These are phyloP conservation scores for Elsinoe perseae DNA, from an alignment of 2,329 filamentous ascomycete species.

Conservation along the genomic window DNA sequence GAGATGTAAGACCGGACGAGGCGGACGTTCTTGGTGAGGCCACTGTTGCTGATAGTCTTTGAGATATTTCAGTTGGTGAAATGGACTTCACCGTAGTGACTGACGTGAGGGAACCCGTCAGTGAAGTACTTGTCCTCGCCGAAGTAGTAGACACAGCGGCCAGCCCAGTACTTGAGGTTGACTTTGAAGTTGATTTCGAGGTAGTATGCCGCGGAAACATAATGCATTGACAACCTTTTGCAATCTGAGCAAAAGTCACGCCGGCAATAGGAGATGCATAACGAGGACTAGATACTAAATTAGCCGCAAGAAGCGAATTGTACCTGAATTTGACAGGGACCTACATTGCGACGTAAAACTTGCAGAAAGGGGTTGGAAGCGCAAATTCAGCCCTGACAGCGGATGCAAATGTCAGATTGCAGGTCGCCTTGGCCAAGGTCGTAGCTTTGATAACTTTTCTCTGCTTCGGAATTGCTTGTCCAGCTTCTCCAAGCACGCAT, in stretches of 20 bases:
- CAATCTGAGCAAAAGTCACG: not conserved
- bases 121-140: not conserved
- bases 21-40: not conserved
- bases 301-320: not conserved
- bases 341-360: not conserved
- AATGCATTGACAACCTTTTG: slow-evolving; percentile 1
- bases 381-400: not conserved
- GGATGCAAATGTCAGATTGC: slow-evolving; percentile 1
- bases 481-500: not conserved
- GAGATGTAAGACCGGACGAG: not conserved
- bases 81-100: too few relatives aligned
- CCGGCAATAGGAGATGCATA: slow-evolving; percentile 1
- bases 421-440: not conserved
- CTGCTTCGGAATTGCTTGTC: slow-evolving; percentile 3
- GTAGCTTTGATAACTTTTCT: not conserved
- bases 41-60: too few relatives aligned
- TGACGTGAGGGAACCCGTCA: not conserved
- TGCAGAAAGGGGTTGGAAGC: not conserved
- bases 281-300: not conserved
- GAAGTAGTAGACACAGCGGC: not conserved
- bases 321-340: not conserved
- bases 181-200: not conserved
- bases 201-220: not conserved
- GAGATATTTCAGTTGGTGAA: too few relatives aligned
- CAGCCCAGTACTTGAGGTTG: not conserved